phyloP scores from a whole-genome alignment of 257 asterid genomes.

The Salvia splendens region DNA sequence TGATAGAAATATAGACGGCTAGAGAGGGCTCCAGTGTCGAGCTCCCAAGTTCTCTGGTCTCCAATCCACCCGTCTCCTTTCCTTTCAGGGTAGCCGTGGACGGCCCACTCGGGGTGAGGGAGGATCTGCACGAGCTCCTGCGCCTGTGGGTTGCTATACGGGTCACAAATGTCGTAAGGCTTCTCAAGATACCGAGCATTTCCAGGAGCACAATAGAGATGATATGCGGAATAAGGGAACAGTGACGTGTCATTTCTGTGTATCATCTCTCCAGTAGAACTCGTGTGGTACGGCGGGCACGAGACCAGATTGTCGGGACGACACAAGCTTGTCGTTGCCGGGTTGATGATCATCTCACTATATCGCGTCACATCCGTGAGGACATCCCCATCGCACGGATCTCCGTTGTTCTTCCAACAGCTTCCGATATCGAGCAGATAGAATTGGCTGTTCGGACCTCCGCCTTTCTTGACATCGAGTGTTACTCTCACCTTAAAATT shows the following conservation, averaged over 20 bases:
- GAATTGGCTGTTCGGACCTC: slow-evolving; percentile 81
- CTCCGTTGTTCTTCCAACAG: slow-evolving; percentile 84
- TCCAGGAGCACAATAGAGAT: slow-evolving; percentile 89
- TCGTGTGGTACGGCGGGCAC: slow-evolving; percentile 80
- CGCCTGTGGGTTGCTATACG: slow-evolving; percentile 90
- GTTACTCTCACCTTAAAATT: slow-evolving; percentile 74
- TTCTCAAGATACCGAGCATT: slow-evolving; percentile 60
- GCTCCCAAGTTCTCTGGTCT: slow-evolving; percentile 79
- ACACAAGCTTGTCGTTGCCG: slow-evolving; percentile 79
- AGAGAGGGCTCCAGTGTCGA: slow-evolving; percentile 67
- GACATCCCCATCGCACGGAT: slow-evolving; percentile 72
- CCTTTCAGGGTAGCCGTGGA: slow-evolving; percentile 70
- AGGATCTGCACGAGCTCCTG: slow-evolving; percentile 83
- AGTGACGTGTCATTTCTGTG: slow-evolving; percentile 62
- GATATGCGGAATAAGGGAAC: slow-evolving; percentile 81
- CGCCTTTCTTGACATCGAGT: slow-evolving; percentile 69
- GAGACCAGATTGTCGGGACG: slow-evolving; percentile 64
- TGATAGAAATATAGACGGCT: slow-evolving; percentile 78
- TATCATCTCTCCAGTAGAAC: slow-evolving; percentile 55
- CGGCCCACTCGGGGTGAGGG: slow-evolving; percentile 90
- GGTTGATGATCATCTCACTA: slow-evolving; percentile 87
- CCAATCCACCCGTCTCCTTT: slow-evolving; percentile 89
- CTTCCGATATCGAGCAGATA: slow-evolving; percentile 82
- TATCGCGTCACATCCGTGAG: slow-evolving; percentile 81
- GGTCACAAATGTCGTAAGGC: slow-evolving; percentile 83